A percentile compares a stretch with the other conserved stretches of the same genome.
These are phyloP conservation scores for Penicillium sp. DNA, from an alignment of 2,329 filamentous ascomycete genomes.

Conservation along the genomic window DNA sequence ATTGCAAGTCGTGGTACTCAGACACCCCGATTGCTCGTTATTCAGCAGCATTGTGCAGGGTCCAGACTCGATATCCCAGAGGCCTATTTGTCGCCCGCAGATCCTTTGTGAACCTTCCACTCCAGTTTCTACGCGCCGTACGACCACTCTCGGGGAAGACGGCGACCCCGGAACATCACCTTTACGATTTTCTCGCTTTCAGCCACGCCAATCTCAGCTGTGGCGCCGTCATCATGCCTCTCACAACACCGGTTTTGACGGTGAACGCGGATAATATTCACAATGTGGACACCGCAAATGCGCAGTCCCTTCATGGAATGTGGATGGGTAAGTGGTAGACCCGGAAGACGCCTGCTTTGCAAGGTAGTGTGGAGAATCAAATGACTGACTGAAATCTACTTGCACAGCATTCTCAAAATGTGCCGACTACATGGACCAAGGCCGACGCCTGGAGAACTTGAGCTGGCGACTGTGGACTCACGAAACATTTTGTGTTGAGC, in stretches of 20 bases:
- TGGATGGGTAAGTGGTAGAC: slow-evolving; percentile 76
- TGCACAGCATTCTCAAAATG: slow-evolving; percentile 84
- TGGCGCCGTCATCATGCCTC: slow-evolving; percentile 67
- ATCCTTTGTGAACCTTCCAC: slow-evolving; percentile 23
- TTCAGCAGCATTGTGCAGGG: slow-evolving; percentile 23
- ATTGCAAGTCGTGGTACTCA: slow-evolving; percentile 24
- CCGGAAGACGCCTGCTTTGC: not conserved
- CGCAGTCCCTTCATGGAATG: slow-evolving; percentile 92
- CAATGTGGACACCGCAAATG: slow-evolving; percentile 90
- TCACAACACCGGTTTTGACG: slow-evolving; percentile 83
- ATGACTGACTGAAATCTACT: slow-evolving; percentile 24
- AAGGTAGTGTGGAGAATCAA: not conserved
- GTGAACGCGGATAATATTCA: slow-evolving; percentile 91
- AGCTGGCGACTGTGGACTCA: slow-evolving; percentile 95
- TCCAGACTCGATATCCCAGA: slow-evolving; percentile 17
- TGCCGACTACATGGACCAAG: slow-evolving; percentile 90
- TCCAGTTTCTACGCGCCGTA: slow-evolving; percentile 39
- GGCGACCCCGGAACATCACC: slow-evolving; percentile 43
- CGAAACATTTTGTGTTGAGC: slow-evolving; percentile 85
- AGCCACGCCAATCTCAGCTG: slow-evolving; percentile 15
- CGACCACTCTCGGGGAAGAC: slow-evolving; percentile 47
- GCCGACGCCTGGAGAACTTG: slow-evolving; percentile 87
- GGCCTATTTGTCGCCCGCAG: slow-evolving; percentile 9
- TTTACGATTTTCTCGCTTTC: slow-evolving; percentile 4
- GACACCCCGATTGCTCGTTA: slow-evolving; percentile 16